Percentiles rank a stretch among this genome's conserved stretches.
These are phyloP conservation scores for Ceratocystis colombiana DNA, from an alignment of 2,329 filamentous ascomycete genomes.

Conservation along the genomic window DNA sequence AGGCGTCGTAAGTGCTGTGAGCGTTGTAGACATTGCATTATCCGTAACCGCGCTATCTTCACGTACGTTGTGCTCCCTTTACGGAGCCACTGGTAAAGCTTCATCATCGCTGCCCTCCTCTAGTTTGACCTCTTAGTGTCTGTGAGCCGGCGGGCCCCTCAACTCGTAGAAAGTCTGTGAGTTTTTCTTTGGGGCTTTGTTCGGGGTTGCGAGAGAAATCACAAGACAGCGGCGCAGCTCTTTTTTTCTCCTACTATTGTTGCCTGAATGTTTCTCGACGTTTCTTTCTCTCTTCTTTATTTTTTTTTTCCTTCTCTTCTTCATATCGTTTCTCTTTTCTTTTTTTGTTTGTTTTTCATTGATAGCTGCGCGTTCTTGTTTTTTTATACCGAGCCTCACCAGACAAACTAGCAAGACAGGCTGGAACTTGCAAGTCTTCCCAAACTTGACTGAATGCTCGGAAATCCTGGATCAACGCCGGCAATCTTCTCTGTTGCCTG, in stretches of 20 bases:
- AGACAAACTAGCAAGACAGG: no score
- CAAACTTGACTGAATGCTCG: not conserved
- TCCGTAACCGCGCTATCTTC: no score
- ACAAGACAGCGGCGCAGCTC: slow-evolving; percentile 9
- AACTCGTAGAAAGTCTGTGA: not conserved
- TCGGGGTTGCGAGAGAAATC: not conserved
- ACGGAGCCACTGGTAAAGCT: no score
- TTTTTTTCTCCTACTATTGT: slow-evolving; percentile 11
- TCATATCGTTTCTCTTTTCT: not conserved
- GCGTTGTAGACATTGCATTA: no score
- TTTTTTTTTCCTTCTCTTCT: not conserved
- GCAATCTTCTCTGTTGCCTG: no score
- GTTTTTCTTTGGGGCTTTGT: not conserved
- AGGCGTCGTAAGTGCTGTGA: no score
- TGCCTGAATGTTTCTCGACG: not conserved
- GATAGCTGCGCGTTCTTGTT: no score
- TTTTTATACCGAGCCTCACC: no score
- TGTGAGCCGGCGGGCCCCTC: not conserved
- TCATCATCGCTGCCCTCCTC: no score
- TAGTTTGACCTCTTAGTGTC: not conserved
- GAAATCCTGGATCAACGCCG: no score
- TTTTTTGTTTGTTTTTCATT: not conserved
- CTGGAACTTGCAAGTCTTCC: not conserved
- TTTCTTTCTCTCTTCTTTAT: slow-evolving; percentile 17
- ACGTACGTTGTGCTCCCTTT: no score